Evolutionary conservation across 163 green algal genomes (phyloP).

Genomic region (Trebouxiophyceae sp.): DNA sequence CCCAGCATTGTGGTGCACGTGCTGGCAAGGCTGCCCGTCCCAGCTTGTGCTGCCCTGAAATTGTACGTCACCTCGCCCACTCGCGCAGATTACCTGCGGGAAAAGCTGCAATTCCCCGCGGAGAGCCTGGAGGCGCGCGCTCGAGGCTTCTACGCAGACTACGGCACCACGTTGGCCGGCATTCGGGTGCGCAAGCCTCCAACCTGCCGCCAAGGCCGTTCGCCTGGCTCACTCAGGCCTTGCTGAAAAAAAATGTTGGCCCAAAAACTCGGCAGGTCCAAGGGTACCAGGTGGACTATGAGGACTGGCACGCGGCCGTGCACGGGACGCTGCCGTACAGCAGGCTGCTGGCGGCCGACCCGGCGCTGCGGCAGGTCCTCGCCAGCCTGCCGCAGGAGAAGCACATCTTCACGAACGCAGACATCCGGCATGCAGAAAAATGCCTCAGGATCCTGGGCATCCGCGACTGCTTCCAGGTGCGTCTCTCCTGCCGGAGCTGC

Average conservation of each 20-base stretch:
- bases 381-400: conserved; percentile 39
- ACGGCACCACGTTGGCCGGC: background rate
- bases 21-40: no score
- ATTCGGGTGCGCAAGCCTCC: background rate
- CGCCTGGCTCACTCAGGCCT: background rate
- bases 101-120: background rate
- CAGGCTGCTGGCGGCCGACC: conserved; percentile 43
- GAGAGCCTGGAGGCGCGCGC: background rate
- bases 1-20: no score
- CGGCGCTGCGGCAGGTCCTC: conserved; percentile 44
- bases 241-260: background rate
- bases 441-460: conserved; percentile 62
- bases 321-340: conserved; percentile 50
- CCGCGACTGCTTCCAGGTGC: conserved; percentile 46
- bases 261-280: conserved; percentile 19
- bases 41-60: no score
- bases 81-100: background rate
- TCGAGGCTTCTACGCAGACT: background rate
- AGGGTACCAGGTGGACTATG: conserved; percentile 53
- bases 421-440: conserved; percentile 49
- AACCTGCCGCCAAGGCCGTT: no score
- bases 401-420: conserved; percentile 77
- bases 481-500: no score
- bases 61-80: no score
- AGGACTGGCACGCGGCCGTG: conserved; percentile 64